A percentile compares a stretch with the other conserved stretches of the same genome.
Conservation (phyloP, 805 yeast species). For the Lipomyces japonicus region DNA sequence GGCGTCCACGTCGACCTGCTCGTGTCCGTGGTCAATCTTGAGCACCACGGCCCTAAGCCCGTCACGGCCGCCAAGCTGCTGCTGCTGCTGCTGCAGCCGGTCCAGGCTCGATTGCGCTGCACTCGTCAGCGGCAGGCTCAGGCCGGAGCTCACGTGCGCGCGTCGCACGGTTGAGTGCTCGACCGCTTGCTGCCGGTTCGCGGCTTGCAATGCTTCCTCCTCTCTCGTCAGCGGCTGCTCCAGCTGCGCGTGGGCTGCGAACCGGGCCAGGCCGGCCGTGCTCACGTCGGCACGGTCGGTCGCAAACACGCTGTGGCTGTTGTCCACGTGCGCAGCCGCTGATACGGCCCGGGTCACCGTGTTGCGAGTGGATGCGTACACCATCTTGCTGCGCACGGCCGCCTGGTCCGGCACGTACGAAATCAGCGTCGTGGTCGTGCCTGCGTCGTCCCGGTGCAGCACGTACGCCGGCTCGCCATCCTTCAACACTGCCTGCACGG, state of each 20-base stretch:
- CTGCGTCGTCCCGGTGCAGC: conserved; percentile 37
- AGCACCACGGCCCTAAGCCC: conserved; percentile 41
- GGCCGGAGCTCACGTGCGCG: conserved; percentile 27
- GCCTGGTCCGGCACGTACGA: conserved; percentile 86
- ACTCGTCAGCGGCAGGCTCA: conserved; percentile 32
- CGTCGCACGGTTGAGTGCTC: conserved; percentile 21
- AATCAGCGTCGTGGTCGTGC: conserved; percentile 52
- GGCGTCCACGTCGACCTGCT: conserved; percentile 45
- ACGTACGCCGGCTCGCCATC: conserved; percentile 50
- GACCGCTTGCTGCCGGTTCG: conserved; percentile 24
- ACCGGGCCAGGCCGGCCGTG: conserved; percentile 46
- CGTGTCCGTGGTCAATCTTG: conserved; percentile 49
- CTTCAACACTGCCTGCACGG: too few relatives aligned
- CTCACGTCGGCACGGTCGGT: conserved; percentile 57
- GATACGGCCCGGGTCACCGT: conserved; percentile 67
- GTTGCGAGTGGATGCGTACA: conserved; percentile 86
- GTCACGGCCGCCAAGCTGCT: conserved; percentile 36
- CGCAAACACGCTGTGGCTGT: conserved; percentile 50
- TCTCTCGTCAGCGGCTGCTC: conserved; percentile 54
- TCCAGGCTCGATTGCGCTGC: conserved; percentile 35
- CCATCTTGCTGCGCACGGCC: conserved; percentile 79
- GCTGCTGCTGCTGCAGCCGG: too few relatives aligned
- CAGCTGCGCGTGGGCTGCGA: conserved; percentile 39
- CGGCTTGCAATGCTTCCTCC: conserved; percentile 42
- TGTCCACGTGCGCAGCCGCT: too few relatives aligned